These are phyloP conservation scores for Stentor roeselii DNA, from an alignment of 73 alveolate species.

Conservation along the genomic window DNA sequence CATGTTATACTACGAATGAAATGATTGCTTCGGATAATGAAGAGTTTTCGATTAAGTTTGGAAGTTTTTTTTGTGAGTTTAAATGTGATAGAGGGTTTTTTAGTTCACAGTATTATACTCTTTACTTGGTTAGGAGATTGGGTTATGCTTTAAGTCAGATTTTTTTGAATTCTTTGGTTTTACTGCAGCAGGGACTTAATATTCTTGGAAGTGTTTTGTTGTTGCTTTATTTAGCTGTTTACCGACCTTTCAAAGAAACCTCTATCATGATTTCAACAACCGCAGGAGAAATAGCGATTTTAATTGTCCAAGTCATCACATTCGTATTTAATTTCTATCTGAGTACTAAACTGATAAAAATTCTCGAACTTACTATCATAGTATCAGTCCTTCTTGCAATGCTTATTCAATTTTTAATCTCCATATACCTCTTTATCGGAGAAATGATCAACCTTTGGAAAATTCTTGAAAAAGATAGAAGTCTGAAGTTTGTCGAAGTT, in stretches of 20 bases:
- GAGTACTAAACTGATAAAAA: background rate
- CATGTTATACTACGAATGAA: background rate
- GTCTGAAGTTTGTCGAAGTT: background rate
- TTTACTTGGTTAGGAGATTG: background rate
- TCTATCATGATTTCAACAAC: background rate
- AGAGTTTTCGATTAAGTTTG: background rate
- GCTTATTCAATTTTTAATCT: background rate
- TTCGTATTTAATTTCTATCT: no score
- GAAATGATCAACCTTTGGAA: background rate
- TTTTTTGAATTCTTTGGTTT: background rate
- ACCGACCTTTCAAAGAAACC: background rate
- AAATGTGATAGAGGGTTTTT: background rate
- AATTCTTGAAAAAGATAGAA: background rate
- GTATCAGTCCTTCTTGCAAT: background rate
- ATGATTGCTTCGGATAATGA: background rate
- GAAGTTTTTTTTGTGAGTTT: background rate
- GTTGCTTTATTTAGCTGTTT: no score
- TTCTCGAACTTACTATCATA: background rate
- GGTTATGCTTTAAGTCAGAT: background rate
- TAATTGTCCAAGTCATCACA: background rate
- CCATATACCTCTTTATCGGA: background rate
- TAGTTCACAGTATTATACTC: constrained; percentile 1
- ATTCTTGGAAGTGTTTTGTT: background rate
- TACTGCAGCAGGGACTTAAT: background rate
- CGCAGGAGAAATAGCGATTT: background rate